These are phyloP conservation scores for Fusarium tjaetaba DNA, from an alignment of 2,329 filamentous ascomycete genomes.

Conservation along the genomic window DNA sequence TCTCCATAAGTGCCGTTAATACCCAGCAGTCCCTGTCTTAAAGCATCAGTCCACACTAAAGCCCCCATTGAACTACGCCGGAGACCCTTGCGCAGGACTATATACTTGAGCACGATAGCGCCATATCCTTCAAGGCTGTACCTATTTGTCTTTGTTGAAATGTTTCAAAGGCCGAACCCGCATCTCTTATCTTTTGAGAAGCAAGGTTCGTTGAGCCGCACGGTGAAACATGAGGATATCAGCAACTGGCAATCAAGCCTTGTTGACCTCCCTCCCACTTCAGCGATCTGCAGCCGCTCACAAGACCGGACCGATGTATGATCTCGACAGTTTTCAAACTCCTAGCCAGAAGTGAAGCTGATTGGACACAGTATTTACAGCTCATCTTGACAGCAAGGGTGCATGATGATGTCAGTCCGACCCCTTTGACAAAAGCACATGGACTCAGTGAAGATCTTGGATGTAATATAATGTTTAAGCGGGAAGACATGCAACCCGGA, in stretches of 20 bases:
- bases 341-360: rapidly evolving
- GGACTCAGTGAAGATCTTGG: not conserved
- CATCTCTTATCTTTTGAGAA: not conserved
- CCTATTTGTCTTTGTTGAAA: not conserved
- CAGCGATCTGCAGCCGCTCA: too few species aligned
- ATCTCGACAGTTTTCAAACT: rapidly evolving
- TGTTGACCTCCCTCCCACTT: too few species aligned
- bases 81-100: too few species aligned
- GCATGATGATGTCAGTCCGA: rapidly evolving
- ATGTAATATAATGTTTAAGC: not conserved
- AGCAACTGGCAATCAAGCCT: not conserved
- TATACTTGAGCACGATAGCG: not conserved
- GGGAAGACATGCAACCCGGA: not conserved
- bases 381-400: not conserved
- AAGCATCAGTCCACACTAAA: too few species aligned
- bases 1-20: not conserved
- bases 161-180: not conserved
- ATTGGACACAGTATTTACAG: not conserved
- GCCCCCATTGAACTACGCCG: too few species aligned
- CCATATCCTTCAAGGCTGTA: rapidly evolving
- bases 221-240: not conserved
- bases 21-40: too few species aligned
- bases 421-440: not conserved
- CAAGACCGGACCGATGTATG: not conserved
- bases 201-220: rapidly evolving